Base-by-base conservation (phyloP, 345 rosid species). In the Camelina laxa region DNA sequence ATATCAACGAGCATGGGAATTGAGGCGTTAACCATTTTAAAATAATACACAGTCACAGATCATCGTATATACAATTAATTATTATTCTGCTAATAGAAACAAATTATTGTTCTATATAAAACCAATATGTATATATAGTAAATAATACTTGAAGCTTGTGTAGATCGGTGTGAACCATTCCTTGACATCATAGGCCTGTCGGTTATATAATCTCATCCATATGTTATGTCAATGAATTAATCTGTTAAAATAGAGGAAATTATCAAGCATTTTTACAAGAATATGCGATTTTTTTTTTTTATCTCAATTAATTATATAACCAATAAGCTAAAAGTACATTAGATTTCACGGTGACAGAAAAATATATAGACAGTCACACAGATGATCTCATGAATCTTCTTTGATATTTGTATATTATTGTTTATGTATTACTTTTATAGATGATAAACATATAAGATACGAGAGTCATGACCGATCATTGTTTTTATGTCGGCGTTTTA, bases 401-500 rank as follows among this genome's bases (percentile, higher is more conserved):
- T 65, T 77, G 80, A 72, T 65, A 58, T 65, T 31, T 76, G 58
- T 12, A 77, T 58, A 77, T 77, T 65, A 60, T 65, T 58, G 42
- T 71, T 65, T 58, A 65, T 50, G 65, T 64, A 65, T 41, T 65
- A 65, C 77, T 72, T 33, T 77, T 72, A 27, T 53, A 45, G 49
- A 77, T 59, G 49, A 77, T 58, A 65, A 77, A 65, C 68, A 72
- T 27, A 77, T 59, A 49, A 58, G 76, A 71, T 76, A 77, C 60
- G 57, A 75, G 76, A 42, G 16, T 65, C 67, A 65, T 58, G 76
- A 77, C 76, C 64, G 76, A 49, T 77, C 67, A 72, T 58, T 77
- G 68, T 77, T 58, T 49, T 48, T 57, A 30, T 70, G 80, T 77
- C 80, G 80, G 80, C 80, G 80, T 77, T 66, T 70, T 77, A 67